Evolutionary conservation across 1,284 basidiomycete genomes (phyloP).

Genomic region (Dichomitus squalens): DNA sequence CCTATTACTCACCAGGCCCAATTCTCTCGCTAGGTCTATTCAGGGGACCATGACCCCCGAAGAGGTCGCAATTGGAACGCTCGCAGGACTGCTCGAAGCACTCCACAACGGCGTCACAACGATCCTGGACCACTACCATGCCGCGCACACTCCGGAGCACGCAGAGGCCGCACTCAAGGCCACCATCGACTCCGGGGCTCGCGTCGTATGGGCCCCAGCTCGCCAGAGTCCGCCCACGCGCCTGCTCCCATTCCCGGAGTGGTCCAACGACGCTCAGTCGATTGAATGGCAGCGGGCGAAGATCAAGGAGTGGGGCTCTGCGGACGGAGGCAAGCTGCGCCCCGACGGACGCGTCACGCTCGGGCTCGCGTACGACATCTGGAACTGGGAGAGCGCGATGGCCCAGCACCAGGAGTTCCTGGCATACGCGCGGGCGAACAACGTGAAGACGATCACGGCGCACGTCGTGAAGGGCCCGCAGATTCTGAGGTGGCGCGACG

Average conservation of each 20-base stretch:
- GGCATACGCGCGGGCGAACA: slow-evolving; percentile 27
- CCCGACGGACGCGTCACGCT: slow-evolving; percentile 38
- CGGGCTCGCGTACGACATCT: slow-evolving; percentile 34
- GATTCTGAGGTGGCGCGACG: slow-evolving; percentile 30
- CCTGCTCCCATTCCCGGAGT: slow-evolving; percentile 28
- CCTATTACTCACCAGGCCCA: background rate
- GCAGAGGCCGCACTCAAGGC: slow-evolving; percentile 32
- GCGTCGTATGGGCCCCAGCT: slow-evolving; percentile 33
- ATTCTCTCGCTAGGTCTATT: slow-evolving; percentile 19
- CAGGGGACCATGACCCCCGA: slow-evolving; percentile 31
- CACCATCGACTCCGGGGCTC: slow-evolving; percentile 33
- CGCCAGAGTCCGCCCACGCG: slow-evolving; percentile 32
- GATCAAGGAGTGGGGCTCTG: slow-evolving; percentile 31
- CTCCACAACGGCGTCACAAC: slow-evolving; percentile 37
- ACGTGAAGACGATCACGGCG: slow-evolving; percentile 31
- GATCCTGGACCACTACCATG: slow-evolving; percentile 38
- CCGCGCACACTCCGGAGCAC: slow-evolving; percentile 31
- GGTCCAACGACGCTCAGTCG: slow-evolving; percentile 29
- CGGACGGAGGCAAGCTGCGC: slow-evolving; percentile 29
- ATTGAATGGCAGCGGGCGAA: slow-evolving; percentile 33
- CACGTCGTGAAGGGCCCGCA: slow-evolving; percentile 33
- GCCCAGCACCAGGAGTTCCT: slow-evolving; percentile 26
- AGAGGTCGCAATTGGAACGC: slow-evolving; percentile 34
- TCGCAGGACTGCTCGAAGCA: slow-evolving; percentile 37
- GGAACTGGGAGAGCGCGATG: slow-evolving; percentile 19